Evolutionary conservation across 495 filamentous ascomycete genomes (phyloP), one percentile per base, ranked within the genome.

Genomic region (Penicillium cinerascens): DNA sequence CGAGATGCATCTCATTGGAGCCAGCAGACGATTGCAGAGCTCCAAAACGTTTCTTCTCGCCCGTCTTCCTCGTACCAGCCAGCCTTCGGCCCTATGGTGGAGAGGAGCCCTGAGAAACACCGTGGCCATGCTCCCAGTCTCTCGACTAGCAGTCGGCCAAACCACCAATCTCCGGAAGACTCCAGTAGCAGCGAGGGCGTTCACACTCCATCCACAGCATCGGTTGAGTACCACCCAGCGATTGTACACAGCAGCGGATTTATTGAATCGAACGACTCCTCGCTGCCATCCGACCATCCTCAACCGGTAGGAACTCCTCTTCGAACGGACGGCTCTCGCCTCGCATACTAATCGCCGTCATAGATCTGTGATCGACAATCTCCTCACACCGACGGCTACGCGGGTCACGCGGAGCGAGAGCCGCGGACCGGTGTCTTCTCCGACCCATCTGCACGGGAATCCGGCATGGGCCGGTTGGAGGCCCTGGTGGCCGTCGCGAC

Each of bases 401-500:
- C 52, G 38, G 47, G 62, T 41, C 67, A 67, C 37, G 35, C 54
- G 20, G 65, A 69, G 54, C 66, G 58, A 44, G 64, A 73, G 38
- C 62, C 64, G 27, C 58, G 72, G 35, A 45, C 68, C 42, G 64
- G 63, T 16, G 48, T 69, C 15, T 71, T 68, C 39, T 44, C 65
- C 17, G 61, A 67, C 47, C 52, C 65, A 1, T 53, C 67, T 29
- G 58, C 59, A 18, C 57, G 63, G 23, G 61, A 66, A 54, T 73
- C 67, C 42, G 80, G 80, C 42, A 87, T 92, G 83, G 78, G 81
- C 46, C 76, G 88, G 13, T 71, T 96, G 20, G 87, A 96, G 51
- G 88, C 89, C 15, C 80, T 96, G 26, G 91, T 96, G 22, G 91
- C 91, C 3, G 90, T 93, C 48, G 91, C 91, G 8, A 93, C 91